phyloP scores from a whole-genome alignment of 805 yeast genomes.

The Kodamaea restingae region DNA sequence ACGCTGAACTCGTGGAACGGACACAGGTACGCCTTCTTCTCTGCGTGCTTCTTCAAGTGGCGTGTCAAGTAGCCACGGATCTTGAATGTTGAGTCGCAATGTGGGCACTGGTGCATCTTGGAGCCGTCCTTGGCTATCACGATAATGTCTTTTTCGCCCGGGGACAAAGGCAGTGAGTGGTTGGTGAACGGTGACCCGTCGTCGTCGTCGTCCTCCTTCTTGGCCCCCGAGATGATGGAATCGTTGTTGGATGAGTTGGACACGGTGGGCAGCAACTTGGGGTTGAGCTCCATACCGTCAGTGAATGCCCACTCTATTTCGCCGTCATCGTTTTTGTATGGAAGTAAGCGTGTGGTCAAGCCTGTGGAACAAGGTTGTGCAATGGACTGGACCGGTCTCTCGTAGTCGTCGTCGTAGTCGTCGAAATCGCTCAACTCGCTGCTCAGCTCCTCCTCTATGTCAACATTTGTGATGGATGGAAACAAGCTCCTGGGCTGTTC shows the following conservation, averaged over 20 bases:
- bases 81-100: constrained; percentile 47
- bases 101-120: constrained; percentile 40
- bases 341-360: constrained; percentile 45
- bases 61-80: constrained; percentile 53
- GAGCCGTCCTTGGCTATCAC: constrained; percentile 13
- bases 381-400: constrained; percentile 4
- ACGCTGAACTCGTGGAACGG: constrained; percentile 44
- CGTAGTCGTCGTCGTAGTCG: not conserved
- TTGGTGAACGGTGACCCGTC: constrained; percentile 27
- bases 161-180: constrained; percentile 26
- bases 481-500: too few species aligned
- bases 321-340: constrained; percentile 49
- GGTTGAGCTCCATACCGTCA: constrained; percentile 4
- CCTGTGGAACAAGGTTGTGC: constrained; percentile 48
- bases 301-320: constrained; percentile 56
- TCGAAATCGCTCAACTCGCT: constrained; percentile 5
- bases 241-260: constrained; percentile 36
- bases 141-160: constrained; percentile 13
- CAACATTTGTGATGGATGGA: constrained; percentile 10
- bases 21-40: constrained; percentile 49
- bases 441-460: constrained; percentile 1
- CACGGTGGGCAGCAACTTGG: constrained; percentile 32
- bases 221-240: constrained; percentile 22
- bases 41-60: constrained; percentile 50
- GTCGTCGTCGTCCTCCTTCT: constrained; percentile 14